These are phyloP conservation scores for Trichosanthes cucumerina DNA, from an alignment of 306 rosid genomes.

Conservation along the genomic window DNA sequence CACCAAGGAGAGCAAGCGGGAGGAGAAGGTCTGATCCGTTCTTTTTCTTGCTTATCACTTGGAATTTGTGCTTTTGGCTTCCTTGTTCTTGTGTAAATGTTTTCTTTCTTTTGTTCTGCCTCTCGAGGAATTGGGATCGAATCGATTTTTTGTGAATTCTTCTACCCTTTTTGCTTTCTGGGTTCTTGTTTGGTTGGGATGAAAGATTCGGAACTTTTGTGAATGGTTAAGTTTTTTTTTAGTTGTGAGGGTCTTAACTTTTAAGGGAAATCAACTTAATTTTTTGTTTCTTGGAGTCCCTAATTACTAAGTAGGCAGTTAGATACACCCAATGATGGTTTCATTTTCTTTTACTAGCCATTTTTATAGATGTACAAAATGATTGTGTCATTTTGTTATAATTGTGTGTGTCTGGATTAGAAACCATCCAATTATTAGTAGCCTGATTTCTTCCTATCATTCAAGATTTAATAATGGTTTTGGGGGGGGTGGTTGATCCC, in stretches of 20 bases:
- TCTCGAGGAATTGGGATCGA: not conserved
- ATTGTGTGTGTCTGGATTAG: not conserved
- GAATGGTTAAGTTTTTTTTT: not conserved
- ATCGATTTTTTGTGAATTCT: not conserved
- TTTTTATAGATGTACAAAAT: not conserved
- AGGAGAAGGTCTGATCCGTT: slow-evolving; percentile 54
- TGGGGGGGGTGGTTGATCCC: not conserved
- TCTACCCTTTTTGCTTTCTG: not conserved
- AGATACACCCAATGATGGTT: not conserved
- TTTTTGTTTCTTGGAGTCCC: not conserved
- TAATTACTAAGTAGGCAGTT: not conserved
- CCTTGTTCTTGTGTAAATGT: not conserved
- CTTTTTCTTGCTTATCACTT: not conserved
- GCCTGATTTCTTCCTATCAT: not conserved
- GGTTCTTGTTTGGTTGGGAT: not conserved
- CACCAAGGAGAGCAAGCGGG: slow-evolving; percentile 72
- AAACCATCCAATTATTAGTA: not conserved
- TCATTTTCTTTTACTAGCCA: not conserved
- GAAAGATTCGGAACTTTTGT: not conserved
- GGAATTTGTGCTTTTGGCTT: not conserved
- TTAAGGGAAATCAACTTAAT: not conserved
- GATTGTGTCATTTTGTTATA: not conserved
- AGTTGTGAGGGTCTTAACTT: not conserved
- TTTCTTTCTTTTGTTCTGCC: not conserved
- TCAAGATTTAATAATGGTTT: not conserved